Percentiles rank a stretch among this genome's conserved stretches.
Evolutionary conservation across 2,329 filamentous ascomycete genomes (phyloP).

Genomic region (Stagonosporopsis vannaccii): DNA sequence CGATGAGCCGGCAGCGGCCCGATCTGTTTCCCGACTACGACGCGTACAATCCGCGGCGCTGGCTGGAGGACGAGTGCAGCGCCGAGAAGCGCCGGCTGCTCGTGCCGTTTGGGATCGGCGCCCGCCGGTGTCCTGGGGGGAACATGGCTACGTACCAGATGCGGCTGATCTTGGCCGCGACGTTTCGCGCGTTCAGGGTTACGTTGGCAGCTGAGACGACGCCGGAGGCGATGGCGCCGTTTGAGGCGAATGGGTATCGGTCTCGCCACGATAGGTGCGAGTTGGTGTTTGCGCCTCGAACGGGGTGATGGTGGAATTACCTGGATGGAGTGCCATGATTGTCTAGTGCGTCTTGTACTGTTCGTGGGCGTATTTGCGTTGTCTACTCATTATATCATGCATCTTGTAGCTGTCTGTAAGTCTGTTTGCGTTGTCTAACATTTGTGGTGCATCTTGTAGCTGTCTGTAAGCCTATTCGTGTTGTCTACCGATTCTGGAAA

Average conservation of each 20-base stretch:
- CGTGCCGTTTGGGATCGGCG: conserved; percentile 29
- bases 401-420: too few relatives aligned
- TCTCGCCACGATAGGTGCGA: conserved; percentile 29
- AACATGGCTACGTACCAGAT: conserved; percentile 34
- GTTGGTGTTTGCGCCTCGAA: conserved; percentile 23
- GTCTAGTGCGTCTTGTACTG: too few relatives aligned
- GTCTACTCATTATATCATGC: too few relatives aligned
- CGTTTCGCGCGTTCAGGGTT: conserved; percentile 25
- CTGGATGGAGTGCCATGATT: too few relatives aligned
- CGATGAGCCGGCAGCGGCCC: conserved; percentile 30
- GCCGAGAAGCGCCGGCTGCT: conserved; percentile 24
- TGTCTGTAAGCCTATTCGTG: too few relatives aligned
- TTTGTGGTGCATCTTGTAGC: too few relatives aligned
- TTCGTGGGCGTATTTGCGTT: too few relatives aligned
- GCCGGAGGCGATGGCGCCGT: conserved; percentile 28
- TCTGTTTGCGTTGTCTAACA: too few relatives aligned
- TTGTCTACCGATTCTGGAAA: too few relatives aligned
- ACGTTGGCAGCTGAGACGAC: conserved; percentile 28
- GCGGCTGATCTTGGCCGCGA: conserved; percentile 26
- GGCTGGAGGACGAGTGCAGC: conserved; percentile 24
- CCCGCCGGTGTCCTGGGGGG: conserved; percentile 28
- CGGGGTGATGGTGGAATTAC: background rate
- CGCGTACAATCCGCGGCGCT: conserved; percentile 25
- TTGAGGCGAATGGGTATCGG: conserved; percentile 31
- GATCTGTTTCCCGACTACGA: conserved; percentile 31